A percentile compares a stretch with the other conserved stretches of the same genome.
phyloP scores from a whole-genome alignment of 2,329 filamentous ascomycete genomes.

The Aspergillus viridinutans region DNA sequence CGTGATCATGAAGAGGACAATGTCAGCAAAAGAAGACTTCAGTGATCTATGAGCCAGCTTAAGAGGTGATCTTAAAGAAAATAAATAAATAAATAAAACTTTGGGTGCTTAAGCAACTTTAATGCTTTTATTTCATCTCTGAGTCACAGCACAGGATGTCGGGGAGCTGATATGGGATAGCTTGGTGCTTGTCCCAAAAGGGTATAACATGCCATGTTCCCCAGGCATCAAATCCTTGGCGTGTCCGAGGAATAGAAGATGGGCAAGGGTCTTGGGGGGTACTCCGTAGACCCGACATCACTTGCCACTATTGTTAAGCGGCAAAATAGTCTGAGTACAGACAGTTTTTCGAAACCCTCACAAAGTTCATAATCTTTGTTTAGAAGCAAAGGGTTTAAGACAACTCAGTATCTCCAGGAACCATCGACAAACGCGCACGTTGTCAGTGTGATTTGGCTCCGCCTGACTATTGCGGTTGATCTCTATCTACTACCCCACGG shows the following conservation, averaged over 20 bases:
- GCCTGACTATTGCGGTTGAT: conserved; percentile 21
- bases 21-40: background rate
- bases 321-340: background rate
- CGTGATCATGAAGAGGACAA: background rate
- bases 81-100: too few species aligned
- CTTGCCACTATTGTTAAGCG: background rate
- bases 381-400: background rate
- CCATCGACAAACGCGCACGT: conserved; percentile 10
- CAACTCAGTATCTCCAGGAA: background rate
- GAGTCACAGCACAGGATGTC: background rate
- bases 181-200: conserved; percentile 10
- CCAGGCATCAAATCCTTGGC: background rate
- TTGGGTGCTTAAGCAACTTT: background rate
- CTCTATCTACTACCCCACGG: conserved; percentile 18
- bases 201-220: background rate
- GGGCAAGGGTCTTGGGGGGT: background rate
- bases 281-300: background rate
- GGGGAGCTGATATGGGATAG: background rate
- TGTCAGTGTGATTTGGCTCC: conserved; percentile 19
- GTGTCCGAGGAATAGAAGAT: background rate
- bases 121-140: background rate
- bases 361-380: background rate
- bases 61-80: too few species aligned
- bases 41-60: background rate
- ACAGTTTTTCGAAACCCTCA: background rate